These are phyloP conservation scores for Scutellaria galericulata DNA, from an alignment of 257 asterid species.

Conservation along the genomic window DNA sequence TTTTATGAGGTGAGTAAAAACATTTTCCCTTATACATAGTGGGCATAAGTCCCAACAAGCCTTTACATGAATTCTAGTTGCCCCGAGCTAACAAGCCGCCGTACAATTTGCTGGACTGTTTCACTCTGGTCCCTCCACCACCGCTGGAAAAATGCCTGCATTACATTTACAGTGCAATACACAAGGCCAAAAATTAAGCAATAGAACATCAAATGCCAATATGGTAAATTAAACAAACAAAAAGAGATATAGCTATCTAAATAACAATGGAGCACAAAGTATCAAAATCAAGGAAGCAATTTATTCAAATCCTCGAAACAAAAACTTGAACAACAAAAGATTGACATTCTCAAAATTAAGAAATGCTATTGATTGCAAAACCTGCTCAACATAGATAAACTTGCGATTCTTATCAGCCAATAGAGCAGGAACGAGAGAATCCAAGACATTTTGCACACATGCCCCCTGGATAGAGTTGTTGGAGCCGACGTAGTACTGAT, in stretches of 20 bases:
- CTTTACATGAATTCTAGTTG: conserved; percentile 53
- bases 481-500: conserved; percentile 79
- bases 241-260: background rate
- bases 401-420: conserved; percentile 66
- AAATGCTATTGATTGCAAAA: background rate
- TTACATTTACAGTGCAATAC: background rate
- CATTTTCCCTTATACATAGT: too few relatives aligned
- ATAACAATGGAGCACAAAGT: background rate
- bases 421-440: conserved; percentile 66
- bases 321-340: background rate
- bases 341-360: background rate
- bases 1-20: too few relatives aligned
- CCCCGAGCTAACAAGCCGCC: conserved; percentile 48
- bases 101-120: conserved; percentile 34
- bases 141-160: conserved; percentile 56
- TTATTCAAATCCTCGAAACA: too few relatives aligned
- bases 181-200: background rate
- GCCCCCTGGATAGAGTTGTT: conserved; percentile 85
- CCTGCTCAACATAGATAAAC: conserved; percentile 76
- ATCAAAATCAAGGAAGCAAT: background rate
- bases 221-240: background rate
- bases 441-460: conserved; percentile 79
- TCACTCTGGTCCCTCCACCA: conserved; percentile 57
- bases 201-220: background rate
- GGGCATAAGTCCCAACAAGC: too few relatives aligned